Evolutionary conservation across 495 filamentous ascomycete genomes (phyloP), one percentile per base, ranked within the genome.

Genomic region (Pseudotulostoma volvatum): DNA sequence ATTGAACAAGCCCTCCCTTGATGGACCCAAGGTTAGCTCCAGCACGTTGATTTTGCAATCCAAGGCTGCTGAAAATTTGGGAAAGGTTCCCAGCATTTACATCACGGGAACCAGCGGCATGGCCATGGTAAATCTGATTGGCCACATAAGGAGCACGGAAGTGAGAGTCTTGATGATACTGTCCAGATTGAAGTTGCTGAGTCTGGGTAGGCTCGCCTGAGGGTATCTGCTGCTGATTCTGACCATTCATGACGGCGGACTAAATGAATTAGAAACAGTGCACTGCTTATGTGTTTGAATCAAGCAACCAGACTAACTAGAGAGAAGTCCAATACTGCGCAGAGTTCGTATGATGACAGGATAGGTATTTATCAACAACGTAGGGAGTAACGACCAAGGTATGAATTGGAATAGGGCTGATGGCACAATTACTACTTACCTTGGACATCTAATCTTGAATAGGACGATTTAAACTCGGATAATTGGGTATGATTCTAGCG

Each of bases 111-210:
- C 37, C 33, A 11, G 16, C 16, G 28, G 39, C 36, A 2, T 42
- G 17, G 11, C 23, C 23, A 11, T 28, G 23, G 11, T 28, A 28
- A n/a, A 37, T 31, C 31, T 44, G 52, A 19, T 47, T 41, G 17
- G 52, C 34, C 11, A 38, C 39, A 37, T 58, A 61, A 3, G 54
- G 45, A 25, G 55, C 44, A 25, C 52, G 58, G 35, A 51, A 39
- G 14, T 52, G 46, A 30, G 49, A 44, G 11, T 28, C 23, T 11
- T 28, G 23, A 18, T 45, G 39, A 40, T 35, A 53, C 2, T 51
- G 52, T n/a, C 39, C 41, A n/a, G 38, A 38, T 44, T 52, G 51
- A 9, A 34, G 34, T 25, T 37, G 45, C 20, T 44, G 36, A 33
- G 37, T 38, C 34, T 54, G 59, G 41, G 44, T 46, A 33, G 57